Evolutionary conservation across 441 rosid genomes (phyloP), one percentile per base, ranked within the genome.

Genomic region (Gossypium armourianum): DNA sequence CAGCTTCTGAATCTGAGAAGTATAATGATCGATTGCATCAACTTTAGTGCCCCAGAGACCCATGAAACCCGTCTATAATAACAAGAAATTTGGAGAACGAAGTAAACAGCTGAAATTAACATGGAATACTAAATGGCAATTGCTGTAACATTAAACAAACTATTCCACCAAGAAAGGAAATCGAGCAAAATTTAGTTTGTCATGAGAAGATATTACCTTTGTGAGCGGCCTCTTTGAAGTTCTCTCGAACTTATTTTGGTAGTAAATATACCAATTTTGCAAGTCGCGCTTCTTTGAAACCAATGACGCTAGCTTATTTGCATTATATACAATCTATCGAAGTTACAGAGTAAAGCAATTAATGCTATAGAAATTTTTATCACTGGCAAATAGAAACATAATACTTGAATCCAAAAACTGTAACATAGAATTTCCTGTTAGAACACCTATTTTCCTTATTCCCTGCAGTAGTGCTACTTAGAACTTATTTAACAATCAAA

Each of bases 21-120:
- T 69, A 56, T 91, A 87, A 66, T 83, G 75, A 73, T 93, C 97
- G 62, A 93, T 80, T 32, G 97, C 98, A 83, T 93, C 97, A 19
- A 93, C 90, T 82, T 52, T 77, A 21, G 83, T 72, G 69, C 97
- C 96, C 78, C 85, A 78, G 36, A 90, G 84, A 78, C 97, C 98
- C 76, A 83, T 80, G 17, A 84, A 80, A 72, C 95, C 97, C 62
- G 92, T 88, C 98, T 91, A 75, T 80, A 75, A 55, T 28, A 16
- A 36, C 40, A 58, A 61, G 57, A 24, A 65, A 68, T 9, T 52
- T 23, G 15, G 53, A 75, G 21, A 54, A 69, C 47, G 36, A 68
- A 72, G 29, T 60, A n/a, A 21, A 60, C 10, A 57, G 8, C 54
- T 45, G 7, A 7, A 64, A 23, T 54, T 59, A 68, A 50, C 10